phyloP scores from a whole-genome alignment of 169 alveolate species.

The Pseudocohnilembus persalinus region DNA sequence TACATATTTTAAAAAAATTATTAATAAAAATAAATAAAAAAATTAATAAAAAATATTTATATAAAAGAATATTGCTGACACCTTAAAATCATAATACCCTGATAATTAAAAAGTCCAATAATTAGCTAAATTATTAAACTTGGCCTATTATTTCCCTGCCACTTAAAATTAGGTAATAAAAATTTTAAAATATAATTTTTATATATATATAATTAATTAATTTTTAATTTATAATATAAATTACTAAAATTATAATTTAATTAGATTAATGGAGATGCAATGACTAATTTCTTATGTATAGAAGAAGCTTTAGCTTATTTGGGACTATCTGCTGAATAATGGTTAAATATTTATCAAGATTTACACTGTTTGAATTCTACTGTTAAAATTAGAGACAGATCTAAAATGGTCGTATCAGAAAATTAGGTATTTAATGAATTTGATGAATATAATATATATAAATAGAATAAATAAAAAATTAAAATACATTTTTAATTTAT shows the following conservation, averaged over 20 bases:
- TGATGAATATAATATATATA: too few relatives aligned
- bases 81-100: neutral
- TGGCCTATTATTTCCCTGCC: neutral
- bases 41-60: too few relatives aligned
- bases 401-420: conserved; percentile 31
- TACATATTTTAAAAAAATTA: too few relatives aligned
- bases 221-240: conserved; percentile 2
- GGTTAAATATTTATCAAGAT: conserved; percentile 74
- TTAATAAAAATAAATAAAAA: too few relatives aligned
- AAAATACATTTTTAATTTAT: too few relatives aligned
- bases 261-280: conserved; percentile 88
- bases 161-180: neutral
- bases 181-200: too few relatives aligned
- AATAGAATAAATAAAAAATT: too few relatives aligned
- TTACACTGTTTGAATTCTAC: conserved; percentile 17
- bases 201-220: too few relatives aligned
- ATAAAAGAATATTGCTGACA: neutral
- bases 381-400: conserved; percentile 56
- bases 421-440: conserved; percentile 29
- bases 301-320: conserved; percentile 67
- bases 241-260: conserved; percentile 53
- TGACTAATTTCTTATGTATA: conserved; percentile 79
- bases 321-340: conserved; percentile 61
- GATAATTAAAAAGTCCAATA: conserved; percentile 59
- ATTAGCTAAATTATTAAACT: conserved; percentile 49